phyloP scores from a whole-genome alignment of 2,329 filamentous ascomycete species.

The Sphaceloma murrayae region DNA sequence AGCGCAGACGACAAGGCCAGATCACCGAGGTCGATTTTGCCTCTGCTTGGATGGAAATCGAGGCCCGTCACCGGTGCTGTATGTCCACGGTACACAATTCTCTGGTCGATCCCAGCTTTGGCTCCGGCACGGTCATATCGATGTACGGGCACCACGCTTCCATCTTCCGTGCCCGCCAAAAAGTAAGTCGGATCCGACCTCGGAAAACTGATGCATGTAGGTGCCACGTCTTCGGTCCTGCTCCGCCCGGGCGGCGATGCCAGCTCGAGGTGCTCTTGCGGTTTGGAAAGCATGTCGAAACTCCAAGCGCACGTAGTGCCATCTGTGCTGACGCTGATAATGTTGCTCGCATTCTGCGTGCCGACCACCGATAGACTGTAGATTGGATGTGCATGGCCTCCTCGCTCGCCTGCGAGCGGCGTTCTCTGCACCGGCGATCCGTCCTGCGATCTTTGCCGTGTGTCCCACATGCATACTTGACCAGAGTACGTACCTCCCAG shows the following conservation, averaged over 20 bases:
- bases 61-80: slow-evolving; percentile 92
- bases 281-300: slow-evolving; percentile 94
- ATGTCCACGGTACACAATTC: slow-evolving; percentile 81
- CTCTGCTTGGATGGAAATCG: slow-evolving; percentile 86
- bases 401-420: slow-evolving; percentile 74
- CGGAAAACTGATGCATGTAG: slow-evolving; percentile 90
- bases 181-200: slow-evolving; percentile 95
- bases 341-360: slow-evolving; percentile 97
- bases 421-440: slow-evolving; percentile 83
- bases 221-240: slow-evolving; percentile 80
- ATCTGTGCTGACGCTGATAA: slow-evolving; percentile 92
- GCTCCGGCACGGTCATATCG: slow-evolving; percentile 94
- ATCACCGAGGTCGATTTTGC: slow-evolving; percentile 88
- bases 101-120: slow-evolving; percentile 86
- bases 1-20: slow-evolving; percentile 84
- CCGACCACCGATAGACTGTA: slow-evolving; percentile 94
- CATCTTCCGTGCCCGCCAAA: slow-evolving; percentile 92
- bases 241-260: slow-evolving; percentile 72
- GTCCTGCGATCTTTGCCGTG: slow-evolving; percentile 56
- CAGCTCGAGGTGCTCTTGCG: slow-evolving; percentile 85
- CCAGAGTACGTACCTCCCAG: slow-evolving; percentile 94
- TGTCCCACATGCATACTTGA: slow-evolving; percentile 95
- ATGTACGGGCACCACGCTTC: slow-evolving; percentile 91
- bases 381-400: slow-evolving; percentile 82
- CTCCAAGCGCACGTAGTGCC: slow-evolving; percentile 96